Evolutionary conservation across 306 rosid genomes (phyloP).

Genomic region (Sphenostylis stenocarpa): DNA sequence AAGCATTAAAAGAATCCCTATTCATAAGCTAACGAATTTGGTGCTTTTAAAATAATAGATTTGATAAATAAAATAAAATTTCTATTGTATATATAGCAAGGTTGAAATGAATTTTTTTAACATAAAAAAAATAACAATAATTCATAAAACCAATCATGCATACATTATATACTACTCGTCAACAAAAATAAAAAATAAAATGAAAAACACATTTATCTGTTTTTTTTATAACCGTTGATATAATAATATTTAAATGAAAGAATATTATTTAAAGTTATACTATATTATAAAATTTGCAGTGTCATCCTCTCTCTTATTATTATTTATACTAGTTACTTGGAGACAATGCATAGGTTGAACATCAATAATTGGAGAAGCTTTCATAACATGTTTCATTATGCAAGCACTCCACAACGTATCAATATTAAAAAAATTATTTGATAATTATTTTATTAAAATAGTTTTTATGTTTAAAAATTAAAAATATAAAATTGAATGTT

Average conservation of each 20-base stretch:
- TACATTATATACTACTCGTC: background rate
- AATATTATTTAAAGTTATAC: background rate
- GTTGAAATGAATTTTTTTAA: background rate
- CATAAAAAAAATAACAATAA: background rate
- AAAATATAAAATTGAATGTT: too few species aligned
- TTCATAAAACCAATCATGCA: background rate
- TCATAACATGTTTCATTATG: background rate
- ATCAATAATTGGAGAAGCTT: background rate
- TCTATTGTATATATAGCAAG: background rate
- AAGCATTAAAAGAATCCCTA: background rate
- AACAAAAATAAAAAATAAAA: background rate
- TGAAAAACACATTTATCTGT: background rate
- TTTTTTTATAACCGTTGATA: background rate
- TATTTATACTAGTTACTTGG: too few species aligned
- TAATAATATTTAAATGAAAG: background rate
- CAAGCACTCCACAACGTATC: too few species aligned
- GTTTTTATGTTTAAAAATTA: too few species aligned
- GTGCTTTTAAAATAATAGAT: background rate
- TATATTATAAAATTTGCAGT: background rate
- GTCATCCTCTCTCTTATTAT: background rate
- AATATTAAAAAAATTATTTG: too few species aligned
- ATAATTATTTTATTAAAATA: too few species aligned
- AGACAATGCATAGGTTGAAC: background rate
- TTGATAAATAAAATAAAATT: too few species aligned
- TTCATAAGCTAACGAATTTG: background rate